A percentile compares a stretch with the other conserved stretches of the same genome.
These are phyloP conservation scores for Eleusine indica DNA, from an alignment of 176 grass and related monocot genomes.

Conservation along the genomic window DNA sequence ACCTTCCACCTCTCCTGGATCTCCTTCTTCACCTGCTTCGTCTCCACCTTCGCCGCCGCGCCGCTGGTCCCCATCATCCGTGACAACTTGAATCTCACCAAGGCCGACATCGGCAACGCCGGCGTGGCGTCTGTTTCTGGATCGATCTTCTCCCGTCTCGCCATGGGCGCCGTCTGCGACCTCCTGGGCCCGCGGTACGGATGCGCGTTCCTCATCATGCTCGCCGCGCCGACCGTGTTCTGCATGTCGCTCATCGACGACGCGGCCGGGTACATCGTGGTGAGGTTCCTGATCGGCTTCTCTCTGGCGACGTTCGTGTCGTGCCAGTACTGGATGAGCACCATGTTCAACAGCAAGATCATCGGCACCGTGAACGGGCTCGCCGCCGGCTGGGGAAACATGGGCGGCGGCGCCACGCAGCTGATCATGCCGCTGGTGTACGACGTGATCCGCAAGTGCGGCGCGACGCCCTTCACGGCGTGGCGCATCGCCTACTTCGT, in stretches of 20 bases:
- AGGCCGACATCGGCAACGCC: constrained; percentile 85
- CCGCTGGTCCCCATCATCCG: constrained; percentile 83
- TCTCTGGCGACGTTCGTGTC: constrained; percentile 82
- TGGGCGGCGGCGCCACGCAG: constrained; percentile 91
- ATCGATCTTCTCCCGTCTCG: constrained; percentile 82
- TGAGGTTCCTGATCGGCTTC: constrained; percentile 76
- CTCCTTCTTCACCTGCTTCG: constrained; percentile 95
- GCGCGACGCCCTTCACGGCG: constrained; percentile 53
- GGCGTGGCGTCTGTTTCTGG: constrained; percentile 84
- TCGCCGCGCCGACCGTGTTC: constrained; percentile 72
- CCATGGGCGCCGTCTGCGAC: constrained; percentile 88
- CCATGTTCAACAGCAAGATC: constrained; percentile 94
- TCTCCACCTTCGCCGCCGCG: constrained; percentile 86
- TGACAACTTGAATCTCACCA: constrained; percentile 68
- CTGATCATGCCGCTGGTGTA: constrained; percentile 92
- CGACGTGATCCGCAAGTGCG: constrained; percentile 60
- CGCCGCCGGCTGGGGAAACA: constrained; percentile 75
- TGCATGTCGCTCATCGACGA: constrained; percentile 67
- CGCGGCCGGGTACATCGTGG: constrained; percentile 52
- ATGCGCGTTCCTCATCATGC: constrained; percentile 82
- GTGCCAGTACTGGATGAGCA: constrained; percentile 95
- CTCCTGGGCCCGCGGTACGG: constrained; percentile 75
- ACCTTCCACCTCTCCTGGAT: constrained; percentile 82
- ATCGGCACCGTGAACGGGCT: constrained; percentile 69
- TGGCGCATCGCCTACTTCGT: constrained; percentile 88